A percentile compares a stretch with the other conserved stretches of the same genome.
Evolutionary conservation across 495 filamentous ascomycete species (phyloP).

Genomic region (Annulohypoxylon maeteangense): DNA sequence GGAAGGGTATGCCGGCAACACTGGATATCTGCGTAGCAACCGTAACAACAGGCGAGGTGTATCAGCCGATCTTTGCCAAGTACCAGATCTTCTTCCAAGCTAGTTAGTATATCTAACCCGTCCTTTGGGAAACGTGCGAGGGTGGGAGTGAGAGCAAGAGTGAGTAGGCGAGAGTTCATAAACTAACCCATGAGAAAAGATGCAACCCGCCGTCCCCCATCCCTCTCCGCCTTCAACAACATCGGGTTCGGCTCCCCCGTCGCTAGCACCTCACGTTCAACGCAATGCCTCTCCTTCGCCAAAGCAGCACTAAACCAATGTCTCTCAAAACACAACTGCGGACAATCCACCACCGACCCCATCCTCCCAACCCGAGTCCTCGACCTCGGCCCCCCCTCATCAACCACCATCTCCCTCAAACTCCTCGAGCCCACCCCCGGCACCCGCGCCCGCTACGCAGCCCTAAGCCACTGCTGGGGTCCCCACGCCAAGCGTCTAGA

Average conservation of each 20-base stretch:
- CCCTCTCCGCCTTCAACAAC: background rate
- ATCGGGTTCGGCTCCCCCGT: constrained; percentile 1
- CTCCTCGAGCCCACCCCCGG: background rate
- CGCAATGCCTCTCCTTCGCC: background rate
- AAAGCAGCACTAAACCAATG: background rate
- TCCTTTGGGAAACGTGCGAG: background rate
- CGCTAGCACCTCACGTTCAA: background rate
- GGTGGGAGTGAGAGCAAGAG: background rate
- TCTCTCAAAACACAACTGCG: background rate
- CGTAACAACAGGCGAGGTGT: background rate
- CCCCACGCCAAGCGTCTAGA: background rate
- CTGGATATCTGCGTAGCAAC: background rate
- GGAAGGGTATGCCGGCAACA: background rate
- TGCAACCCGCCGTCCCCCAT: background rate
- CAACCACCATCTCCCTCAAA: background rate
- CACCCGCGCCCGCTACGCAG: background rate
- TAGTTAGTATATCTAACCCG: background rate
- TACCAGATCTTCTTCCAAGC: background rate
- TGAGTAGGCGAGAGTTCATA: background rate
- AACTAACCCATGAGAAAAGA: background rate
- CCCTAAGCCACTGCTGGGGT: background rate
- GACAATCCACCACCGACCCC: background rate
- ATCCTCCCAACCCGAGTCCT: background rate
- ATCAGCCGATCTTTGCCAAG: background rate
- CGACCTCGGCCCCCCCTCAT: background rate